Percentiles rank a stretch among this genome's conserved stretches.
Evolutionary conservation across 768 basidiomycete genomes (phyloP).

Genomic region (Boletus rufocinnamomeus): DNA sequence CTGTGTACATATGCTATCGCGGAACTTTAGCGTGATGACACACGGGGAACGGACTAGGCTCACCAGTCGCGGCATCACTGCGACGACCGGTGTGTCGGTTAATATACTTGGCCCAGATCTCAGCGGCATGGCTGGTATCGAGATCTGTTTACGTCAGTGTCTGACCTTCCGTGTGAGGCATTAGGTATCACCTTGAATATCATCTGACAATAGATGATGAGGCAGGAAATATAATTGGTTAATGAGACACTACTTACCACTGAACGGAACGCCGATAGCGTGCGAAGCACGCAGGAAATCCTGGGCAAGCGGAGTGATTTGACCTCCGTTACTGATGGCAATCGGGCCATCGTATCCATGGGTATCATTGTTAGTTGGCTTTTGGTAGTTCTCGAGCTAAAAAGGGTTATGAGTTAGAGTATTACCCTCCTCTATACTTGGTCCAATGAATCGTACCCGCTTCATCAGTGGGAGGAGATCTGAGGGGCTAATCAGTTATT

Average conservation of each 20-base stretch:
- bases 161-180: background rate
- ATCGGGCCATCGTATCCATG: conserved; percentile 78
- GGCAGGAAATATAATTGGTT: background rate
- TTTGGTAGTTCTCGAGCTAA: conserved; percentile 76
- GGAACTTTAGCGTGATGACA: background rate
- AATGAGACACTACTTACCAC: conserved; percentile 43
- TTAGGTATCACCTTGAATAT: conserved; percentile 51
- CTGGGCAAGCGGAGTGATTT: conserved; percentile 61
- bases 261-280: conserved; percentile 62
- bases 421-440: background rate
- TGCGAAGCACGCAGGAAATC: conserved; percentile 69
- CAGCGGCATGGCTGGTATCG: conserved; percentile 58
- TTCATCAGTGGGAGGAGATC: conserved; percentile 75
- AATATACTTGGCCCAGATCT: conserved; percentile 80
- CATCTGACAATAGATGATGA: conserved; percentile 42
- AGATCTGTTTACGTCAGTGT: conserved; percentile 43
- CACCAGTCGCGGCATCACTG: conserved; percentile 70
- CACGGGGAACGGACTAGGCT: conserved; percentile 1
- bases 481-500: conserved; percentile 24
- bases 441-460: conserved; percentile 39
- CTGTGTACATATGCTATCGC: conserved; percentile 63
- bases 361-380: conserved; percentile 63
- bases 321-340: conserved; percentile 69
- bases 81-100: conserved; percentile 72
- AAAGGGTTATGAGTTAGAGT: background rate